Evolutionary conservation across 2,329 filamentous ascomycete genomes (phyloP), one percentile per base, ranked within the genome.

Genomic region (Dothideomycetes sp.): DNA sequence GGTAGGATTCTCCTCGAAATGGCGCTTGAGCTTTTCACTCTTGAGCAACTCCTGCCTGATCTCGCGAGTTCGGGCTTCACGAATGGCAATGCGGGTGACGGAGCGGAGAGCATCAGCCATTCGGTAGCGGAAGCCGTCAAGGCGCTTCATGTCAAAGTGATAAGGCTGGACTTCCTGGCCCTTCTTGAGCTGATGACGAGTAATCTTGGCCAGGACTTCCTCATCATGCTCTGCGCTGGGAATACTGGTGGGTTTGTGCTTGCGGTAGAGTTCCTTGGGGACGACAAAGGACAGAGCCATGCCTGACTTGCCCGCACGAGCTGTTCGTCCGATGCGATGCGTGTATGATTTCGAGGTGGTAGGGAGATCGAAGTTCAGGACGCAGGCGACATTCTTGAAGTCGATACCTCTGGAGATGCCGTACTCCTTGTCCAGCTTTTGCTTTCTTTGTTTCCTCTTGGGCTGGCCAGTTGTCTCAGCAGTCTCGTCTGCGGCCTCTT

Each of bases 211-310:
- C 24, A 98, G 65, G 1, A 94, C 73, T 54, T 81, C 79, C 57
- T 96, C 91, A 54, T 98, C 89, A 45, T 89, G 73, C 57, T 84
- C 82, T 9, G 81, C 73, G 16, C 81, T 78, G 33, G 79, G 66
- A 46, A 89, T 77, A 36, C 75, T 79, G 0, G 89, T 96, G 1
- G 88, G 81, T 54, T 86, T 84, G 65, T 96, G 89, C 61, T 94
- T 94, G 50, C 84, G 77, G 62, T 82, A 94, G 34, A 81, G 73
- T 0, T 85, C 79, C 37, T 77, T 72, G 7, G 91, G 89, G 3
- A 98, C 74, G 37, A 94, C 84, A 59, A 98, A 95, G 8, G 87
- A 94, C n/a, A 98, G 72, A 0, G 91, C 87, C 74, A 94, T 96
- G 44, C 91, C 91, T 1, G 83, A 79, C 56, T 93, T 85, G 9